Conservation (phyloP, 2,329 filamentous ascomycete species). For the Exophiala dermatitidis region DNA sequence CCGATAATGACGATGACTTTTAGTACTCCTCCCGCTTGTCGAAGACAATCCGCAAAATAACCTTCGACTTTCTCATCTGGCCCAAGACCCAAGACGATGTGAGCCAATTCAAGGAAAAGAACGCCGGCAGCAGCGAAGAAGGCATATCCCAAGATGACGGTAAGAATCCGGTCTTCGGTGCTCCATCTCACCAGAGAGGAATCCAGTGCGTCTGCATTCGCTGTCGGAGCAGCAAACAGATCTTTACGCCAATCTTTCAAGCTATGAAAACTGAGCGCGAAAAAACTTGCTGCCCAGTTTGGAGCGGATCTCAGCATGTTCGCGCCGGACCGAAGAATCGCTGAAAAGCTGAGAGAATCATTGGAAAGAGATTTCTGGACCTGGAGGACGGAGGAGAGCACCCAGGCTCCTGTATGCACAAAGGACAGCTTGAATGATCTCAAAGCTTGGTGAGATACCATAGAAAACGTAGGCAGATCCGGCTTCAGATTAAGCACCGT, state of each 20-base stretch:
- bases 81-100: slow-evolving; percentile 56
- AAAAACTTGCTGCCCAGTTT: not conserved
- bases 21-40: slow-evolving; percentile 91
- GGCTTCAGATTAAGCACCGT: slow-evolving; percentile 33
- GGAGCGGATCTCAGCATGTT: slow-evolving; percentile 1
- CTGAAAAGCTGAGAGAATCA: not conserved
- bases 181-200: slow-evolving; percentile 61
- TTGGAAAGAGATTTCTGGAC: slow-evolving; percentile 29
- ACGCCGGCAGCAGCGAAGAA: slow-evolving; percentile 67
- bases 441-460: slow-evolving; percentile 62
- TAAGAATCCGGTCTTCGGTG: slow-evolving; percentile 60
- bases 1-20: slow-evolving; percentile 98
- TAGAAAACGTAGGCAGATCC: slow-evolving; percentile 70
- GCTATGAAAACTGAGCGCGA: not conserved
- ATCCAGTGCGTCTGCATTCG: slow-evolving; percentile 32
- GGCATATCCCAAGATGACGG: slow-evolving; percentile 73
- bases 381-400: slow-evolving; percentile 23
- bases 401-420: not conserved
- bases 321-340: not conserved
- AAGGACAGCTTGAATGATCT: slow-evolving; percentile 35
- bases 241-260: slow-evolving; percentile 4
- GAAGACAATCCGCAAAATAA: slow-evolving; percentile 69
- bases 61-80: slow-evolving; percentile 59
- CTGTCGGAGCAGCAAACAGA: not conserved
- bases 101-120: slow-evolving; percentile 69